Percentiles rank a stretch among this genome's conserved stretches.
phyloP scores from a whole-genome alignment of 331 rosid species.

The Malus hybrid region DNA sequence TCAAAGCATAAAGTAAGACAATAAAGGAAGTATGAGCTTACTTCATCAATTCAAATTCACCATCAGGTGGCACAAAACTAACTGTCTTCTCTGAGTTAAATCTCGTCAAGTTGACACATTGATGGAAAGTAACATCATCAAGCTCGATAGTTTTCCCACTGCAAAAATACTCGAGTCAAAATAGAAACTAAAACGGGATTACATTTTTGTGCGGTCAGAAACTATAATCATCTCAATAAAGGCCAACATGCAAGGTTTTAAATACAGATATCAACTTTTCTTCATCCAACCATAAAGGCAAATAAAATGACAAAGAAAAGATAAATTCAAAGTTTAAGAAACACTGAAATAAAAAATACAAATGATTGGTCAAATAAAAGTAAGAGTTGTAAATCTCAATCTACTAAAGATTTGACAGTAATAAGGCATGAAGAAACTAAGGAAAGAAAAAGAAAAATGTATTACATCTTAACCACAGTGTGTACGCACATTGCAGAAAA shows the following conservation, averaged over 20 bases:
- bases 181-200: background rate
- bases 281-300: background rate
- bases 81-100: slow-evolving; percentile 98
- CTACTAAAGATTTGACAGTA: background rate
- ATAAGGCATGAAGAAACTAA: background rate
- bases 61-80: slow-evolving; percentile 99
- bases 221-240: background rate
- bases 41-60: slow-evolving; percentile 99
- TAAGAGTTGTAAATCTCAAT: background rate
- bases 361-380: background rate
- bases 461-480: too few species aligned
- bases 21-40: slow-evolving; percentile 27
- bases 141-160: slow-evolving; percentile 99
- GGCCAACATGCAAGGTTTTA: background rate
- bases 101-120: slow-evolving; percentile 97
- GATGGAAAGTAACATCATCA: slow-evolving; percentile 98
- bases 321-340: background rate
- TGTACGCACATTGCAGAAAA: too few species aligned
- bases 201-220: background rate
- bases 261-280: background rate
- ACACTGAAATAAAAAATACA: background rate
- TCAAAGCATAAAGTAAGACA: background rate
- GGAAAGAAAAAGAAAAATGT: background rate
- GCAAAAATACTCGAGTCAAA: slow-evolving; percentile 27
- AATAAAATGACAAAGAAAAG: background rate